Conservation (phyloP, 257 asterid genomes). For the Solanum bukasovii region DNA sequence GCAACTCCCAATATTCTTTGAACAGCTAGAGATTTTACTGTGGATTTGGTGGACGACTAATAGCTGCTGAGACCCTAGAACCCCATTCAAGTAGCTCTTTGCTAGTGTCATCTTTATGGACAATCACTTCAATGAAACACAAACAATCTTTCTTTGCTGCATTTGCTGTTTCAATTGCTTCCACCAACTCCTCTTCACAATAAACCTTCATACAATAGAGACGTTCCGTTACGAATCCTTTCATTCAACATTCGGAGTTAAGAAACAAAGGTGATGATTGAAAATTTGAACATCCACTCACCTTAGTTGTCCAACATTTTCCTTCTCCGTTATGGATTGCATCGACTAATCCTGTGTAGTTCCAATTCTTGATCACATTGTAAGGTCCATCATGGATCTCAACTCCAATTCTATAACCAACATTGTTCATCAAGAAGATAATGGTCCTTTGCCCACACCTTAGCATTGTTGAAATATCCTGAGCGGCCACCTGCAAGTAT, state of each 20-base stretch:
- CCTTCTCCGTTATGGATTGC: conserved; percentile 76
- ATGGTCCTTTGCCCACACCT: conserved; percentile 48
- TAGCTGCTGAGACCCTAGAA: conserved; percentile 71
- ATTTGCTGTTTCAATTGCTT: conserved; percentile 49
- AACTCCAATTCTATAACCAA: conserved; percentile 77
- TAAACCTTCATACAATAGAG: conserved; percentile 20
- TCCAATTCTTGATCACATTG: conserved; percentile 87
- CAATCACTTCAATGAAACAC: conserved; percentile 72
- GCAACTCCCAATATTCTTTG: background rate
- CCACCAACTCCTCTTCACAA: conserved; percentile 54
- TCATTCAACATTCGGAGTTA: background rate
- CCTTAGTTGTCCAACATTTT: conserved; percentile 86
- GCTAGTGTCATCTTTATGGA: conserved; percentile 80
- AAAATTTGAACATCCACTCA: conserved; percentile 2
- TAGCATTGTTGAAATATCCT: conserved; percentile 67
- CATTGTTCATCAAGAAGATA: conserved; percentile 60
- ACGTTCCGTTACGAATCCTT: background rate
- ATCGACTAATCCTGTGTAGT: conserved; percentile 57
- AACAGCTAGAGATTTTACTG: conserved; percentile 23
- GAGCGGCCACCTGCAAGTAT: conserved; percentile 45
- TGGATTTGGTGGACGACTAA: conserved; percentile 74
- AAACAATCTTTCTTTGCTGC: conserved; percentile 45
- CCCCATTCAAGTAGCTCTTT: conserved; percentile 89
- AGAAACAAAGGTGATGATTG: too few relatives aligned
- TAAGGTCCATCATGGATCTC: conserved; percentile 85